A percentile compares a stretch with the other conserved stretches of the same genome.
These are phyloP conservation scores for Leccinum truebloodii DNA, from an alignment of 768 basidiomycete species.

Conservation along the genomic window DNA sequence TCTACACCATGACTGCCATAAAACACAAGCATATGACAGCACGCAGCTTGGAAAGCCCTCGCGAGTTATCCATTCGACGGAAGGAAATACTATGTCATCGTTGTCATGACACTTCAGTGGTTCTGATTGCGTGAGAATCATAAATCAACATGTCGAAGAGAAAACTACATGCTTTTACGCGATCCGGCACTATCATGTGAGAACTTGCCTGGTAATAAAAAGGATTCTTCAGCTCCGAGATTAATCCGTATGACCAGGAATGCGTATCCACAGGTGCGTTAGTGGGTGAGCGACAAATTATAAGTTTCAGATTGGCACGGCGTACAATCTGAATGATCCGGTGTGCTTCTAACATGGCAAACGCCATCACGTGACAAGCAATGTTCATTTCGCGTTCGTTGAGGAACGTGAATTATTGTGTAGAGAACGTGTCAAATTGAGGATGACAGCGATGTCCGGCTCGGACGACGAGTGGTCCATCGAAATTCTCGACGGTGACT, in stretches of 20 bases:
- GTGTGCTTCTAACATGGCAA: neutral
- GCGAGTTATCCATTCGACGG: neutral
- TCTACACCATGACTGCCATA: neutral
- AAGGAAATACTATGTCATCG: too few species aligned
- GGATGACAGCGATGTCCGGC: conserved; percentile 13
- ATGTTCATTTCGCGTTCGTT: conserved; percentile 5
- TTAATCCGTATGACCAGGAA: neutral
- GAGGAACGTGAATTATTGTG: neutral
- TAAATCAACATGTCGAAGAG: neutral
- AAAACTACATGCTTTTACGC: neutral
- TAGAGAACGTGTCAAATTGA: conserved; percentile 16
- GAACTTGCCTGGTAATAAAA: neutral
- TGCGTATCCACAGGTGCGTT: neutral
- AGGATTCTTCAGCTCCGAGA: neutral
- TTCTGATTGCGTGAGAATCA: neutral
- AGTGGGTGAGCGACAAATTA: too few species aligned
- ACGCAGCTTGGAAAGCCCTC: neutral
- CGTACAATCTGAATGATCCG: too few species aligned
- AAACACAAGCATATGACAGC: neutral
- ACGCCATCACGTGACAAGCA: conserved; percentile 22
- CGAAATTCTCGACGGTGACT: conserved; percentile 31
- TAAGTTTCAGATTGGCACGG: too few species aligned
- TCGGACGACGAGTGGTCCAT: conserved; percentile 32
- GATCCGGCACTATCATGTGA: neutral
- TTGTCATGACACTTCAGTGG: neutral